Evolutionary conservation across 1,139 yeast species (phyloP).

Genomic region (Taphrina confusa): DNA sequence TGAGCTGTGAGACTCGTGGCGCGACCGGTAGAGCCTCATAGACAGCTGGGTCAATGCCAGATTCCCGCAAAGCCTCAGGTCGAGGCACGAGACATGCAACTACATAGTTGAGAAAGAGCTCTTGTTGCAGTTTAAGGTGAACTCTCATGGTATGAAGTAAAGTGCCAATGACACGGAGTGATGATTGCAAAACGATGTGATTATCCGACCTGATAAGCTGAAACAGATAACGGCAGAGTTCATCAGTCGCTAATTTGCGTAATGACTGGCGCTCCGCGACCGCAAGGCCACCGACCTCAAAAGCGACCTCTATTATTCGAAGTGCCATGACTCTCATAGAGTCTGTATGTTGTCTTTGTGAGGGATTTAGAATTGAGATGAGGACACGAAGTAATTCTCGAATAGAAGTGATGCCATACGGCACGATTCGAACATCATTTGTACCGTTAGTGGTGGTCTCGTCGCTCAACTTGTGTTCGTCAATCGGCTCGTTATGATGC

Average conservation of each 20-base stretch:
- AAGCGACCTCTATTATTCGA: slow-evolving; percentile 69
- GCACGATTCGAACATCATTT: slow-evolving; percentile 45
- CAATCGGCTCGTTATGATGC: slow-evolving; percentile 25
- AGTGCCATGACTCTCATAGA: slow-evolving; percentile 82
- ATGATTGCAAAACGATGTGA: slow-evolving; percentile 67
- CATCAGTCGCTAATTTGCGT: slow-evolving; percentile 69
- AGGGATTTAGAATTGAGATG: slow-evolving; percentile 82
- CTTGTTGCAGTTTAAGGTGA: slow-evolving; percentile 50
- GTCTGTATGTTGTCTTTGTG: slow-evolving; percentile 82
- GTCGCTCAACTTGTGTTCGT: slow-evolving; percentile 15
- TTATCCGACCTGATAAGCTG: slow-evolving; percentile 73
- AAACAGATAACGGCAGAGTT: slow-evolving; percentile 77
- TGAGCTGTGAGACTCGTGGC: slow-evolving; percentile 44
- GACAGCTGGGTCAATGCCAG: slow-evolving; percentile 49
- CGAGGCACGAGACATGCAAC: slow-evolving; percentile 45
- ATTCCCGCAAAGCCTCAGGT: slow-evolving; percentile 48
- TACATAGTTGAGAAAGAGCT: slow-evolving; percentile 49
- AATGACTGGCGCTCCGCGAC: slow-evolving; percentile 68
- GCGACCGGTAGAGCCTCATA: slow-evolving; percentile 50
- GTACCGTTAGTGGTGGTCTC: slow-evolving; percentile 20
- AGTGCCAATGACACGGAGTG: slow-evolving; percentile 74
- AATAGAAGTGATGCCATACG: slow-evolving; percentile 68
- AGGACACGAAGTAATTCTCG: slow-evolving; percentile 71
- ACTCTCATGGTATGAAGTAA: slow-evolving; percentile 48
- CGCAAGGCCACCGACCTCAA: slow-evolving; percentile 76